Percentiles rank a stretch among this genome's conserved stretches.
Conservation (phyloP, 108 stramenopile species). For the Aurantiochytrium sp. region DNA sequence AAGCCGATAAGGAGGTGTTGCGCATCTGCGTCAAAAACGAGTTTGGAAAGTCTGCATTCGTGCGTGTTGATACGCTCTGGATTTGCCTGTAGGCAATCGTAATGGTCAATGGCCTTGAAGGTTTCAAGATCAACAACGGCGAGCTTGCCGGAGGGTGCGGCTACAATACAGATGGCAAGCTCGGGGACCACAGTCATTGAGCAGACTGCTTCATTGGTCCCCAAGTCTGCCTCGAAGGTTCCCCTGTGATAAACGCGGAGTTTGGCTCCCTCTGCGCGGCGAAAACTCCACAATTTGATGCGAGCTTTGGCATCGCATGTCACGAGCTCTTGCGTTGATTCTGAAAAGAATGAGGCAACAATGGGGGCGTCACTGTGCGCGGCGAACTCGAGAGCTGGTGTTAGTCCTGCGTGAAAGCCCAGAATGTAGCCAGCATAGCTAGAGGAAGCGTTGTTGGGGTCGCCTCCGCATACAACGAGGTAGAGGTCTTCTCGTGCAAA, state of each 20-base stretch:
- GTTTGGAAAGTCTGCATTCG: background rate
- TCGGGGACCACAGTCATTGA: background rate
- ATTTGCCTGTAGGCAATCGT: background rate
- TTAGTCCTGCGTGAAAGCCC: background rate
- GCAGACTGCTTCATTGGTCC: background rate
- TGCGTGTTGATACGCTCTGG: background rate
- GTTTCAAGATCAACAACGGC: background rate
- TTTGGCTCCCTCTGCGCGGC: background rate
- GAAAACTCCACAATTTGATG: background rate
- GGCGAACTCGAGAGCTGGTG: background rate
- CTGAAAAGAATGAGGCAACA: background rate
- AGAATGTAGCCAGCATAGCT: background rate
- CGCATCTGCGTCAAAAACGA: background rate
- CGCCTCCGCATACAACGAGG: background rate
- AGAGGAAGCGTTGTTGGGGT: background rate
- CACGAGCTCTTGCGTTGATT: background rate
- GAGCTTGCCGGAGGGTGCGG: background rate
- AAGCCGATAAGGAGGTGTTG: background rate
- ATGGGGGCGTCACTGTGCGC: background rate
- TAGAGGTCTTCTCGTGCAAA: background rate
- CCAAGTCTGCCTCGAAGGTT: background rate
- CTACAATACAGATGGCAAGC: background rate
- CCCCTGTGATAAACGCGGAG: background rate
- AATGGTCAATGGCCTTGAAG: background rate
- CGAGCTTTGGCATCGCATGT: background rate